Percentiles rank a stretch among this genome's conserved stretches.
These are phyloP conservation scores for Warburgia ugandensis DNA, from an alignment of 164 flowering plant species.

Conservation along the genomic window DNA sequence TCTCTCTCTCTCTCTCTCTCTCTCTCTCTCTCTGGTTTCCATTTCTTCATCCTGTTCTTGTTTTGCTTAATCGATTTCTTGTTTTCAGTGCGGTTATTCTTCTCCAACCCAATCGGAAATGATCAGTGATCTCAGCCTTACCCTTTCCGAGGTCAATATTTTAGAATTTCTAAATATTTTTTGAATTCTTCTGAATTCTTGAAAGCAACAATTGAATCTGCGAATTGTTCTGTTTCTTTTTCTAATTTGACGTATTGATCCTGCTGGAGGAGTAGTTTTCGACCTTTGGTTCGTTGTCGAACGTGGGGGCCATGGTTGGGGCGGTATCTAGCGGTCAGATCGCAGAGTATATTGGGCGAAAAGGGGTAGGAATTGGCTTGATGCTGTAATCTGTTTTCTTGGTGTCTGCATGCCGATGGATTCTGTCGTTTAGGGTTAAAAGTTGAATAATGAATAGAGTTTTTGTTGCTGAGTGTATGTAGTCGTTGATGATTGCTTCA, in stretches of 20 bases:
- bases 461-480: too few species aligned
- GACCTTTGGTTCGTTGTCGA: conserved; percentile 58
- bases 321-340: conserved; percentile 72
- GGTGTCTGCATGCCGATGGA: too few species aligned
- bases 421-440: too few species aligned
- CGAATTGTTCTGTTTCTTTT: conserved; percentile 1
- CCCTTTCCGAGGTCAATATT: conserved; percentile 55
- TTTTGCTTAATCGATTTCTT: background rate
- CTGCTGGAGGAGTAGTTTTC: conserved; percentile 46
- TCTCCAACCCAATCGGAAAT: conserved; percentile 58
- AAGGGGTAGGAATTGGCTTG: conserved; percentile 40
- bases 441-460: too few species aligned
- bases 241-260: too few species aligned
- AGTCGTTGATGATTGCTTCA: conserved; percentile 73
- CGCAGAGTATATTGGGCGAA: conserved; percentile 60
- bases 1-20: background rate
- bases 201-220: too few species aligned
- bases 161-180: background rate
- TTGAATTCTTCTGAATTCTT: background rate
- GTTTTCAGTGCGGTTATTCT: conserved; percentile 54
- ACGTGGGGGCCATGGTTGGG: conserved; percentile 82
- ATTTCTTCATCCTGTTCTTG: background rate
- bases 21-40: too few species aligned
- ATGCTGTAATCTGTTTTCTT: background rate
- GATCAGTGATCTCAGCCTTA: conserved; percentile 39